Evolutionary conservation across 768 basidiomycete genomes (phyloP).

Genomic region (Mycena vitilis): DNA sequence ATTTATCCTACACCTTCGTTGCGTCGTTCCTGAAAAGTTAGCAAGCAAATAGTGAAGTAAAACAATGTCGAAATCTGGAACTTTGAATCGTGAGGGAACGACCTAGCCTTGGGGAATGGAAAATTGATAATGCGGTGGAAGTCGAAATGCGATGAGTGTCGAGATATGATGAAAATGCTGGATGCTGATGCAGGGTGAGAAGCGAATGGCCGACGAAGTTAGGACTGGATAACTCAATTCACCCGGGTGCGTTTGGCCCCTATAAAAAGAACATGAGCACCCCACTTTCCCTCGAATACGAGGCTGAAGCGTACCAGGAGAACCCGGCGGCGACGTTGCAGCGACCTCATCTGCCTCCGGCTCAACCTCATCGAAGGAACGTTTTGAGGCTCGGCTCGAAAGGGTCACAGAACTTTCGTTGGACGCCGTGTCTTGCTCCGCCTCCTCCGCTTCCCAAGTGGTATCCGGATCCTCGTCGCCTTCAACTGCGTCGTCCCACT

Average conservation of each 20-base stretch:
- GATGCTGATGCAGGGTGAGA: conserved; percentile 45
- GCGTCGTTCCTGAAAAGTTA: conserved; percentile 32
- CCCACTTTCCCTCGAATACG: neutral
- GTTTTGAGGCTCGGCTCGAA: conserved; percentile 70
- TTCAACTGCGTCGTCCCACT: conserved; percentile 55
- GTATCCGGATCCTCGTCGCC: conserved; percentile 60
- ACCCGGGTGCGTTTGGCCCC: conserved; percentile 60
- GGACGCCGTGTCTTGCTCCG: conserved; percentile 59
- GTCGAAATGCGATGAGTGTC: neutral
- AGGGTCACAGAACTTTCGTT: conserved; percentile 67
- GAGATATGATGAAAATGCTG: conserved; percentile 6
- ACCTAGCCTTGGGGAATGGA: conserved; percentile 33
- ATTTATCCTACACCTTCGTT: conserved; percentile 28
- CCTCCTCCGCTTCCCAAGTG: conserved; percentile 58
- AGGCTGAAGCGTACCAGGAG: conserved; percentile 56
- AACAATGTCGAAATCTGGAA: conserved; percentile 19
- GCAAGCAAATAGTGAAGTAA: conserved; percentile 28
- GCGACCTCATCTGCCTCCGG: conserved; percentile 45
- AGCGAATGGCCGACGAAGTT: conserved; percentile 52
- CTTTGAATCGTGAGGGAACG: conserved; percentile 24
- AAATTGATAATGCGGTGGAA: conserved; percentile 3
- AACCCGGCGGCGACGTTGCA: conserved; percentile 45
- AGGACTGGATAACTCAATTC: conserved; percentile 52
- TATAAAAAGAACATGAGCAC: conserved; percentile 34
- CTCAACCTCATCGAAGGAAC: conserved; percentile 60